Evolutionary conservation across 805 yeast species (phyloP).

Genomic region (Wickerhamiella brachini): DNA sequence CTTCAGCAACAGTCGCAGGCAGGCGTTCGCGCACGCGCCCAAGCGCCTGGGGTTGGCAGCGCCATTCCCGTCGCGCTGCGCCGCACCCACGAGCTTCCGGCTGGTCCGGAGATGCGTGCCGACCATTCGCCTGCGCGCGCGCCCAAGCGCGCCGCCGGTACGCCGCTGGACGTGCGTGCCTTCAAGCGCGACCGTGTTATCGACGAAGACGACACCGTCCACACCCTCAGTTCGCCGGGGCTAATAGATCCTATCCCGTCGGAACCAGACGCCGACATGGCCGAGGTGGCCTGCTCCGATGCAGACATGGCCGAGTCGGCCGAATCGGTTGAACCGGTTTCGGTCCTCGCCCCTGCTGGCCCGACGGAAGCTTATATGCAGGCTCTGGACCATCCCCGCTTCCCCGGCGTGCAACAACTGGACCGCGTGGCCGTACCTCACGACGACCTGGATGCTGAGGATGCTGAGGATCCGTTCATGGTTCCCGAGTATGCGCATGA

Average conservation of each 20-base stretch:
- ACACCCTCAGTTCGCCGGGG: not conserved
- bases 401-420: not conserved
- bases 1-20: not conserved
- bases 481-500: slow-evolving; percentile 85
- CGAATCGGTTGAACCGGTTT: no score
- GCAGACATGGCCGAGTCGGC: not conserved
- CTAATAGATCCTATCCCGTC: not conserved
- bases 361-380: no score
- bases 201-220: not conserved
- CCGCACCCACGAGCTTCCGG: not conserved
- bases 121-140: not conserved
- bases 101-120: no score
- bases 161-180: not conserved
- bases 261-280: not conserved
- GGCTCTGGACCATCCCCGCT: not conserved
- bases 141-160: not conserved
- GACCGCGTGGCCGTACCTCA: slow-evolving; percentile 5
- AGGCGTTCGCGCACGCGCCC: no score
- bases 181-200: not conserved
- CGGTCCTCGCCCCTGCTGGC: no score
- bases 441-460: slow-evolving; percentile 26
- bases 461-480: slow-evolving; percentile 45
- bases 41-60: no score
- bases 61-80: not conserved
- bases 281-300: not conserved